These are phyloP conservation scores for Acacia acuminata DNA, from an alignment of 306 rosid genomes.

Conservation along the genomic window DNA sequence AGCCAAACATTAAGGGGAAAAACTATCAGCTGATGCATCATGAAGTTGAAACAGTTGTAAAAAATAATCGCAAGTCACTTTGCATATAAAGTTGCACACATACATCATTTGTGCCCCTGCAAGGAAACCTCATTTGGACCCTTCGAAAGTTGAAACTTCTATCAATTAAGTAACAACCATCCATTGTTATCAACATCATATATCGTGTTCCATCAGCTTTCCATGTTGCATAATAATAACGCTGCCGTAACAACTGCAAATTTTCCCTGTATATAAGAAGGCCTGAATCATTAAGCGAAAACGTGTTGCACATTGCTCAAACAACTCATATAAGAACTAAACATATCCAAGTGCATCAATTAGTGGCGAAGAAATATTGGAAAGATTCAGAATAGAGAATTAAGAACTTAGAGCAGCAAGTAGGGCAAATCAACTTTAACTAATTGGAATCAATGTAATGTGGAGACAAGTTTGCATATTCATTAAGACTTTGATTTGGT, in stretches of 20 bases:
- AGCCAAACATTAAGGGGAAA: conserved; percentile 17
- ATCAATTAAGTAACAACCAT: conserved; percentile 93
- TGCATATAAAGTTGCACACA: conserved; percentile 22
- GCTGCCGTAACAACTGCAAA: conserved; percentile 86
- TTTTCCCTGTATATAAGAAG: conserved; percentile 66
- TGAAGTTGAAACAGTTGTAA: conserved; percentile 34
- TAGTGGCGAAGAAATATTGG: conserved; percentile 3
- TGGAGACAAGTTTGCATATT: not conserved
- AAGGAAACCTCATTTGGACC: conserved; percentile 97
- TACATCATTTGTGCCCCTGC: conserved; percentile 77
- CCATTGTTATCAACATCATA: conserved; percentile 91
- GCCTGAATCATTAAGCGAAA: conserved; percentile 21
- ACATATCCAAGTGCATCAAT: not conserved
- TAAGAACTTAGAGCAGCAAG: conserved; percentile 2
- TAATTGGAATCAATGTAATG: not conserved
- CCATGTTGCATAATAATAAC: conserved; percentile 98
- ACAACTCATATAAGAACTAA: conserved; percentile 19
- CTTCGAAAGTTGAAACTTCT: conserved; percentile 85
- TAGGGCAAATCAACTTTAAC: not conserved
- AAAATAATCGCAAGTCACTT: conserved; percentile 15
- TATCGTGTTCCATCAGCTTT: conserved; percentile 99
- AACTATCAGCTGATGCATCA: conserved; percentile 39
- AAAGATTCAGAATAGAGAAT: conserved; percentile 1
- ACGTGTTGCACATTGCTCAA: not conserved
- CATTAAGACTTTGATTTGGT: not conserved